phyloP scores from a whole-genome alignment of 306 rosid species.

The Calophaca sinica region DNA sequence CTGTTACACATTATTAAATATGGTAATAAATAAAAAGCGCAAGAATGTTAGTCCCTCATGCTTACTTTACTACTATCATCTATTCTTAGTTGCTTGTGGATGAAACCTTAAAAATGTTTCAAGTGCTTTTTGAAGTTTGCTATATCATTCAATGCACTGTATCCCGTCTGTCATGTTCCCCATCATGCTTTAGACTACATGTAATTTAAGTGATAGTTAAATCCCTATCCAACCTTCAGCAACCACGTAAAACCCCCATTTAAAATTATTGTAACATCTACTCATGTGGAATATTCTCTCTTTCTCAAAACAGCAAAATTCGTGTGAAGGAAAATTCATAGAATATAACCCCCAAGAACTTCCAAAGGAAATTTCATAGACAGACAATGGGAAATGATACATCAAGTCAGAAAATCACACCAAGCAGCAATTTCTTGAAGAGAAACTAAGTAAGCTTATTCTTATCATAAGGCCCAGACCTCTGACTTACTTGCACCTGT shows the following conservation, averaged over 20 bases:
- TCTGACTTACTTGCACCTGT: constrained; percentile 76
- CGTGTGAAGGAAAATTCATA: constrained; percentile 15
- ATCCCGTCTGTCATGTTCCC: constrained; percentile 13
- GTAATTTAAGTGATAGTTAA: constrained; percentile 8
- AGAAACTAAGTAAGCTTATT: constrained; percentile 25
- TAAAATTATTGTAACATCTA: constrained; percentile 6
- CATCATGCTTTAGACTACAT: neutral
- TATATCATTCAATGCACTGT: neutral
- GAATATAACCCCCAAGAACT: constrained; percentile 15
- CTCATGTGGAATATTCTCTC: neutral
- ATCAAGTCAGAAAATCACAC: constrained; percentile 9
- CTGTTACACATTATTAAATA: constrained; percentile 52
- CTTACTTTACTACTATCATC: no score
- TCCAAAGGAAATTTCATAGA: neutral
- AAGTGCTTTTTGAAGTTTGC: constrained; percentile 16
- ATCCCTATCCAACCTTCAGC: constrained; percentile 10
- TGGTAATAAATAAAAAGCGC: constrained; percentile 20
- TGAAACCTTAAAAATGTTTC: neutral
- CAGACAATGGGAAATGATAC: constrained; percentile 30
- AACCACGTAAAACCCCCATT: neutral
- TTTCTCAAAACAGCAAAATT: constrained; percentile 16
- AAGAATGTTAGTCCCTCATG: neutral
- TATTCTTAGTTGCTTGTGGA: neutral
- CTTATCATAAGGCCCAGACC: constrained; percentile 40
- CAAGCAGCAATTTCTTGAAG: constrained; percentile 31